Conservation (phyloP, 225 moss, liverwort and hornwort species). For the Rhytidiadelphus loreus region DNA sequence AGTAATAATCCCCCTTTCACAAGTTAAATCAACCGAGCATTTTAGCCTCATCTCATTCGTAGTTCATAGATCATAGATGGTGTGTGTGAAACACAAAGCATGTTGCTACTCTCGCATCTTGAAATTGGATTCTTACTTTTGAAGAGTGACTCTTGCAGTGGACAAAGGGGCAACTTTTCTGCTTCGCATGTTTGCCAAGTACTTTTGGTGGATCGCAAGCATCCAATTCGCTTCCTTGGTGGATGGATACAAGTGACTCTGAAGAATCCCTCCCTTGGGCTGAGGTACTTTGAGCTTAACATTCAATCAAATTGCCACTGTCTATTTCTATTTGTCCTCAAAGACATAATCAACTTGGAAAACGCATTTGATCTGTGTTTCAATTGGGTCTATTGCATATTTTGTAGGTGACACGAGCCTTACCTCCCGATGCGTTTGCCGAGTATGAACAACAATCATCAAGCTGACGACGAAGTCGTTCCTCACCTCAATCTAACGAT, state of each 20-base stretch:
- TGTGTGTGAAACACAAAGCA: not conserved
- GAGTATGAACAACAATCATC: slow-evolving; percentile 78
- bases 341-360: not conserved
- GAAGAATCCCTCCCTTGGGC: slow-evolving; percentile 57
- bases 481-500: not conserved
- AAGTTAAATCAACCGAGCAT: not conserved
- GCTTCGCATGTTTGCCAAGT: slow-evolving; percentile 48
- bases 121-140: not conserved
- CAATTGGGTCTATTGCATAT: not conserved
- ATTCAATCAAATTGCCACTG: not conserved
- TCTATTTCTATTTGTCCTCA: not conserved
- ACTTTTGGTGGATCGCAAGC: slow-evolving; percentile 50
- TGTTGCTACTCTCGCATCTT: not conserved
- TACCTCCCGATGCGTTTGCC: slow-evolving; percentile 44
- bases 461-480: slow-evolving; percentile 62
- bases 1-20: slow-evolving; percentile 11
- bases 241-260: slow-evolving; percentile 59
- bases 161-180: slow-evolving; percentile 74
- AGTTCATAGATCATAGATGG: not conserved
- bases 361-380: not conserved
- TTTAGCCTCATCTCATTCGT: not conserved
- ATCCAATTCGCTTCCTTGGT: slow-evolving; percentile 31
- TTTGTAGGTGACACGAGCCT: slow-evolving; percentile 42
- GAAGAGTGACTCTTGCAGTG: slow-evolving; percentile 33
- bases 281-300: slow-evolving; percentile 30